Evolutionary conservation across 768 basidiomycete species (phyloP).

Genomic region (Aureoboletus auriporus): DNA sequence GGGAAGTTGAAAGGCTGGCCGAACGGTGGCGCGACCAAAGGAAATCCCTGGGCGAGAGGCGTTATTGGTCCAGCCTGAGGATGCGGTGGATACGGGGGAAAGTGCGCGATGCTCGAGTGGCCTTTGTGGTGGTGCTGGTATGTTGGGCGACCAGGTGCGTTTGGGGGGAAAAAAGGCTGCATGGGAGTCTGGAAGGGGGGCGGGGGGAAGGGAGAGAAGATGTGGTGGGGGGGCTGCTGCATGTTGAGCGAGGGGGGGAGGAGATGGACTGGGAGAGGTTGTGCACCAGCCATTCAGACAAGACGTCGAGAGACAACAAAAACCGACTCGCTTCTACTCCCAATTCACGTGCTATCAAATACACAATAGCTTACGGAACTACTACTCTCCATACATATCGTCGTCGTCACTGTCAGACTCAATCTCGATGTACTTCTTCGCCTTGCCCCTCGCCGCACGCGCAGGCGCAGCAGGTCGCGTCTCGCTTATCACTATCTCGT

Average conservation of each 20-base stretch:
- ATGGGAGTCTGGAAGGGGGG: conserved; percentile 65
- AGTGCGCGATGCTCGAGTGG: conserved; percentile 57
- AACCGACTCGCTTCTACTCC: too few relatives aligned
- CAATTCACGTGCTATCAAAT: conserved; percentile 10
- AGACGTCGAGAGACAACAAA: neutral
- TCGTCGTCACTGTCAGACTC: conserved; percentile 46
- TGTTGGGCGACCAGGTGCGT: conserved; percentile 47
- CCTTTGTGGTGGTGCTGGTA: conserved; percentile 54
- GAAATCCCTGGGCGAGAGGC: conserved; percentile 55
- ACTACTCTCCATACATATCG: conserved; percentile 44
- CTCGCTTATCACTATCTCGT: conserved; percentile 37
- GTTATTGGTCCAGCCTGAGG: conserved; percentile 48
- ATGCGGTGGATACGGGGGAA: conserved; percentile 56
- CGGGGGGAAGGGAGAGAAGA: conserved; percentile 38
- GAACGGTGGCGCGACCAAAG: conserved; percentile 45
- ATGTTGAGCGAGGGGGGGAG: conserved; percentile 51
- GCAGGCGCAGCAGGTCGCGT: conserved; percentile 39
- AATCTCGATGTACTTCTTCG: conserved; percentile 65
- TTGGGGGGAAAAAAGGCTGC: conserved; percentile 61
- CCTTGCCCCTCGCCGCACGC: conserved; percentile 44
- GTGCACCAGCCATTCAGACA: conserved; percentile 24
- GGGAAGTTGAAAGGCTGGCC: conserved; percentile 49
- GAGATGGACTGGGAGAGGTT: conserved; percentile 35
- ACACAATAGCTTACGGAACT: neutral
- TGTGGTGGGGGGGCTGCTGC: conserved; percentile 53